Conservation (phyloP, 345 rosid genomes). For the Euphorbia tirucalli region DNA sequence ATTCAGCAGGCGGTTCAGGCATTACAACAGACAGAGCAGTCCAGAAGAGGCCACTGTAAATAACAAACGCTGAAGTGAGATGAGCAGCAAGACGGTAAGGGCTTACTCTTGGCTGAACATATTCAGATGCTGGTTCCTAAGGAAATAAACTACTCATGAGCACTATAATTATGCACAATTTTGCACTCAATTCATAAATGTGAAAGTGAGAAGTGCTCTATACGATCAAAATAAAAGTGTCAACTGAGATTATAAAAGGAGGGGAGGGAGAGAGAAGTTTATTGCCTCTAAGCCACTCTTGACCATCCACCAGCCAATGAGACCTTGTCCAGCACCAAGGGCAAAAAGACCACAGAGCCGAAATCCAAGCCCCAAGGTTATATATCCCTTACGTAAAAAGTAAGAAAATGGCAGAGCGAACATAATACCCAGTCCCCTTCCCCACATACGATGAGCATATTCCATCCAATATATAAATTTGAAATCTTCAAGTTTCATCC, state of each 20-base stretch:
- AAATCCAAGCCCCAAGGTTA: slow-evolving; percentile 73
- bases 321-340: slow-evolving; percentile 97
- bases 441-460: slow-evolving; percentile 98
- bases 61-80: slow-evolving; percentile 88
- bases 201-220: background rate
- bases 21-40: slow-evolving; percentile 86
- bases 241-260: background rate
- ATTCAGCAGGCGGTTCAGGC: slow-evolving; percentile 96
- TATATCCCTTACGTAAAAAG: slow-evolving; percentile 85
- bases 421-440: slow-evolving; percentile 92
- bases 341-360: slow-evolving; percentile 76
- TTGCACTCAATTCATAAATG: background rate
- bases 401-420: slow-evolving; percentile 95
- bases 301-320: slow-evolving; percentile 99
- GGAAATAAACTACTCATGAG: slow-evolving; percentile 18
- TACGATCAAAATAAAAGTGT: background rate
- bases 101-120: slow-evolving; percentile 86
- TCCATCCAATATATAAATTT: slow-evolving; percentile 99
- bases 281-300: slow-evolving; percentile 91
- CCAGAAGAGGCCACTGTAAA: slow-evolving; percentile 89
- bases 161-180: slow-evolving; percentile 9
- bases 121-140: slow-evolving; percentile 88
- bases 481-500: slow-evolving; percentile 90
- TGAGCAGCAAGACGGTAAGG: slow-evolving; percentile 96
- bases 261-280: background rate